These are phyloP conservation scores for Microbotryum intermedium DNA, from an alignment of 1,284 basidiomycete genomes.

Conservation along the genomic window DNA sequence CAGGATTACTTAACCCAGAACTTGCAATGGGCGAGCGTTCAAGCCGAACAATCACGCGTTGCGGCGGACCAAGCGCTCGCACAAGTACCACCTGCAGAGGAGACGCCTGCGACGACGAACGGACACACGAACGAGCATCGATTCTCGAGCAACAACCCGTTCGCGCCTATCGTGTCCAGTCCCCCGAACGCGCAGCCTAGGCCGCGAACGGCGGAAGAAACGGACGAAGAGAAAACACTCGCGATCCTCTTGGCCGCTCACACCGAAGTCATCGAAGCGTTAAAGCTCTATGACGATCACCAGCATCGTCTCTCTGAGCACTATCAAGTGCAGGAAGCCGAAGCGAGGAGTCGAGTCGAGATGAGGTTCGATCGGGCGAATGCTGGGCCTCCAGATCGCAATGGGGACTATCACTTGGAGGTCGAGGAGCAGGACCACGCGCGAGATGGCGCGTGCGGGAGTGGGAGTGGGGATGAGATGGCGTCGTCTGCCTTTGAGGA, in stretches of 20 bases:
- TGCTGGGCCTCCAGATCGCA: not conserved
- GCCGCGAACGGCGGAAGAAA: not conserved
- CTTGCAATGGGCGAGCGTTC: conserved; percentile 44
- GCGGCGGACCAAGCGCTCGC: conserved; percentile 8
- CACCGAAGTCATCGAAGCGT: conserved; percentile 27
- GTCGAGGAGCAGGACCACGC: not conserved
- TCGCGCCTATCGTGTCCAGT: conserved; percentile 9
- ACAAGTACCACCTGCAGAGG: not conserved
- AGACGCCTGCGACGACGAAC: conserved; percentile 15
- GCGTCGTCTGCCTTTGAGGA: not conserved
- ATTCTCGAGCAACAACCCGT: conserved; percentile 26
- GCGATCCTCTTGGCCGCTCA: conserved; percentile 23
- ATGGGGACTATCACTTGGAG: not conserved
- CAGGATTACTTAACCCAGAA: conserved; percentile 41
- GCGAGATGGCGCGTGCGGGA: not conserved
- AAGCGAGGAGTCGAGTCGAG: conserved; percentile 21
- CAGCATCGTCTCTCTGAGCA: conserved; percentile 11
- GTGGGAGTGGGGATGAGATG: not conserved
- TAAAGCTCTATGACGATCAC: conserved; percentile 14
- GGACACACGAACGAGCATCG: conserved; percentile 30
- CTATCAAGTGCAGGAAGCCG: conserved; percentile 16
- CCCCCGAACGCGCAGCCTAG: too few species aligned
- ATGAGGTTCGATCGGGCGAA: conserved; percentile 10
- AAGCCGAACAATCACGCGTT: conserved; percentile 36
- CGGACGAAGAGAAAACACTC: conserved; percentile 26